Conservation (phyloP, 345 rosid species). For the Populus alba region DNA sequence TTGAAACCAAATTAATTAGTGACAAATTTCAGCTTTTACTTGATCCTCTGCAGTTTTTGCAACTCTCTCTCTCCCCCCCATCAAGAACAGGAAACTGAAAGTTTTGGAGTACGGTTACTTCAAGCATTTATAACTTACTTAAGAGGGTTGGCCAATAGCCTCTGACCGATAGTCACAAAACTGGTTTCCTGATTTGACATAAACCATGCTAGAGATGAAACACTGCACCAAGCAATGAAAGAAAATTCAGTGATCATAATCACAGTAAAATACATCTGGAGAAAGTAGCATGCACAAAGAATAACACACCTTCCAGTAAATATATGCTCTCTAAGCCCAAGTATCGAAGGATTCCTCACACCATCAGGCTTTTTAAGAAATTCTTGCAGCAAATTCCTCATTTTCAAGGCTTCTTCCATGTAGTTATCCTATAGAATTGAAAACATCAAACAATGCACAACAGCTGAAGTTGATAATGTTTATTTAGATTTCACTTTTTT, state of each 20-base stretch:
- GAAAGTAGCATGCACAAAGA: background rate
- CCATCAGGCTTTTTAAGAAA: conserved; percentile 93
- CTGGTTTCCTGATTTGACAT: conserved; percentile 99
- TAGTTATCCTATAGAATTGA: conserved; percentile 68
- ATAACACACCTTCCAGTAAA: conserved; percentile 83
- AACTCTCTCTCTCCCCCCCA: too few relatives aligned
- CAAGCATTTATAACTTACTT: conserved; percentile 53
- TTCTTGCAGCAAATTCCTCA: conserved; percentile 95
- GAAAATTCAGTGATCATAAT: background rate
- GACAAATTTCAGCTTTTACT: too few relatives aligned
- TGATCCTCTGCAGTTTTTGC: too few relatives aligned
- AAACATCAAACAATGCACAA: background rate
- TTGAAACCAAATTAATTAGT: too few relatives aligned
- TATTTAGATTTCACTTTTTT: background rate
- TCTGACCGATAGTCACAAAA: conserved; percentile 97
- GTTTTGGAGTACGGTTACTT: background rate
- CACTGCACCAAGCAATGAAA: conserved; percentile 51
- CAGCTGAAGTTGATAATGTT: background rate
- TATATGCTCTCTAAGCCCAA: conserved; percentile 97
- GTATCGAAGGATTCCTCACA: conserved; percentile 86
- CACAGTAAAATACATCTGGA: background rate
- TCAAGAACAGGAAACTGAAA: background rate
- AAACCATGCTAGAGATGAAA: conserved; percentile 99
- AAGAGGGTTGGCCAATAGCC: conserved; percentile 90
- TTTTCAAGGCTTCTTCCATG: conserved; percentile 98